These are phyloP conservation scores for Polychaeton citri DNA, from an alignment of 2,329 filamentous ascomycete species.

Conservation along the genomic window DNA sequence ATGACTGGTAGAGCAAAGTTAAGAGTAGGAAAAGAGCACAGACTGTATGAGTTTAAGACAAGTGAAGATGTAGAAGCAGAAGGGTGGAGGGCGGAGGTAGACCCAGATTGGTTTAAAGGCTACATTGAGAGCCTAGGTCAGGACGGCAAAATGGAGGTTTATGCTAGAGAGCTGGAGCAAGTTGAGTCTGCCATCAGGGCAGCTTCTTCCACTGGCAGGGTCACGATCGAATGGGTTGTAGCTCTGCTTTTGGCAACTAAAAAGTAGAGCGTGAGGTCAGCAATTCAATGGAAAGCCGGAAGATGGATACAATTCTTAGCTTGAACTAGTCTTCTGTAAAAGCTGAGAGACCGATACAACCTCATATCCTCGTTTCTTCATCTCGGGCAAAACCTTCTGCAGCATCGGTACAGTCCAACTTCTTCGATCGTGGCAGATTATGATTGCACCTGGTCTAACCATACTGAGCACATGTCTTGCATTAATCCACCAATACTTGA, in stretches of 20 bases:
- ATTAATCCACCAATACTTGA: constrained; percentile 55
- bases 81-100: constrained; percentile 9
- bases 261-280: too few species aligned
- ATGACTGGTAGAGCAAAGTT: neutral
- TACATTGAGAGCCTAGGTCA: constrained; percentile 5
- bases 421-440: constrained; percentile 76
- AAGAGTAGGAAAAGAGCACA: constrained; percentile 4
- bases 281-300: too few species aligned
- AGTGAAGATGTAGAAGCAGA: constrained; percentile 4
- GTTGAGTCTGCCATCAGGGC: constrained; percentile 6
- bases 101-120: constrained; percentile 7
- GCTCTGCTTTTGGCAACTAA: constrained; percentile 7
- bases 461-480: constrained; percentile 69
- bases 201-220: constrained; percentile 5
- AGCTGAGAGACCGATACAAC: constrained; percentile 60
- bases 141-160: constrained; percentile 2
- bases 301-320: neutral
- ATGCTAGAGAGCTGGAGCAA: constrained; percentile 6
- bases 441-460: constrained; percentile 60
- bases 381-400: constrained; percentile 54
- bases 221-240: constrained; percentile 8
- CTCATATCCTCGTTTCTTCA: constrained; percentile 55
- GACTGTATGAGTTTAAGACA: constrained; percentile 1
- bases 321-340: constrained; percentile 25
- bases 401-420: constrained; percentile 77